Evolutionary conservation across 2,329 filamentous ascomycete species (phyloP), one percentile per base, ranked within the genome.

Genomic region (Apiospora arundinis): DNA sequence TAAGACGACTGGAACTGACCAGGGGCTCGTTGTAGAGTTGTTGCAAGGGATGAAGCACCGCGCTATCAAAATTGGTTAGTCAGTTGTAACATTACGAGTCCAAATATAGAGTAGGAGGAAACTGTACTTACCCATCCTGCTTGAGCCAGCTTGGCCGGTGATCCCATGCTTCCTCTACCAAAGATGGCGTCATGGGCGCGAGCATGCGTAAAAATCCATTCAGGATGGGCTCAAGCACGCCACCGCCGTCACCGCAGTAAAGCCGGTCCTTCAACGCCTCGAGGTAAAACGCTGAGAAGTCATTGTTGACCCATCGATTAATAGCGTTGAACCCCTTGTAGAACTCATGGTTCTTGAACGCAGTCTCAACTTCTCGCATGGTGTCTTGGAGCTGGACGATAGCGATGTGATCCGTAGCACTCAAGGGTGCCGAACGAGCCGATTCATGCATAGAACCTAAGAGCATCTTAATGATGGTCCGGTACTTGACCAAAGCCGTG

Each of bases 261-360:
- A 98, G 85, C 3, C 94, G 88, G 78, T 99, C 96, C 82, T 99
- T 99, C 76, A 95, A 87, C 0, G 93, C 91, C 81, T 99, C 96
- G 71, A 99, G 90, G 81, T 98, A 99, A 81, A 98, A 97, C 0
- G 95, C 92, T 0, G 95, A 98, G 32, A 99, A 87, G 75, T 98
- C 93, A 32, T 87, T 90, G 70, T 91, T 90, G 72, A 97, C 87
- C 91, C 95, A 98, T 74, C 90, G 89, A 81, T 95, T 97, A 74
- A 98, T 86, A 4, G 88, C 83, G 72, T 86, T 90, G 7, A 95
- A 85, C 16, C 89, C 95, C 81, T 91, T 93, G 86, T 94, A 92
- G 81, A 97, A 98, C 78, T 97, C 93, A 78, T 93, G 92, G 37
- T 89, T 89, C 46, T 88, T 82, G 78, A 92, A 95, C 28, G 92